These are phyloP conservation scores for Neurospora cerealis DNA, from an alignment of 495 filamentous ascomycete species.

Conservation along the genomic window DNA sequence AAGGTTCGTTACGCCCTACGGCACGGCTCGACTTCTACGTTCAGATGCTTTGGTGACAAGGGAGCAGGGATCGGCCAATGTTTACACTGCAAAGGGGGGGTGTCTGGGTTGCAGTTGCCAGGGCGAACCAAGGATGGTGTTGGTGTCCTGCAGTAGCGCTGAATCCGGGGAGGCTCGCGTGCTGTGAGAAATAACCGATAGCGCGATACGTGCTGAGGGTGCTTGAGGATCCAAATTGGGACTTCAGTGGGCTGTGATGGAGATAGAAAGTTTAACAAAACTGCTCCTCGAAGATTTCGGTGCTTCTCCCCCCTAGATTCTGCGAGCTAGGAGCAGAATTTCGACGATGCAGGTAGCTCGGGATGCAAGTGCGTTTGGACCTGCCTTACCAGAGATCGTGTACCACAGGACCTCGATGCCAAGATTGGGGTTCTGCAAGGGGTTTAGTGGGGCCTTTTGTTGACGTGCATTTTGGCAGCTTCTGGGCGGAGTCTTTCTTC, in stretches of 20 bases:
- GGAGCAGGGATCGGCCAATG: constrained; percentile 6
- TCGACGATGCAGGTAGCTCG: not conserved
- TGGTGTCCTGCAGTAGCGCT: constrained; percentile 1
- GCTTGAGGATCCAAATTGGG: not conserved
- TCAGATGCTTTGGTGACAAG: not conserved
- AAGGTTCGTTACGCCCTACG: not conserved
- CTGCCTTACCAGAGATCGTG: not conserved
- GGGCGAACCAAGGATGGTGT: constrained; percentile 8
- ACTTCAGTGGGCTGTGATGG: not conserved
- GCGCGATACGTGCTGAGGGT: not conserved
- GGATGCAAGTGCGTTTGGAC: not conserved
- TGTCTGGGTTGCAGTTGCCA: constrained; percentile 13
- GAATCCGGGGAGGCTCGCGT: not conserved
- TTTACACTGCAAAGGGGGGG: constrained; percentile 8
- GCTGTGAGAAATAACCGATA: not conserved
- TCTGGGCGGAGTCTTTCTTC: not conserved
- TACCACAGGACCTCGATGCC: not conserved
- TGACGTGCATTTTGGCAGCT: not conserved
- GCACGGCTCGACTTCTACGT: not conserved
- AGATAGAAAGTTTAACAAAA: not conserved
- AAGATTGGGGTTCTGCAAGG: not conserved
- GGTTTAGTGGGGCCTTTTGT: not conserved
- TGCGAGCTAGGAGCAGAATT: not conserved
- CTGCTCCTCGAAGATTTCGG: not conserved
- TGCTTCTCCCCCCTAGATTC: not conserved